Base-by-base conservation (phyloP, 2,329 filamentous ascomycete genomes). In the Aspergillus tanneri region DNA sequence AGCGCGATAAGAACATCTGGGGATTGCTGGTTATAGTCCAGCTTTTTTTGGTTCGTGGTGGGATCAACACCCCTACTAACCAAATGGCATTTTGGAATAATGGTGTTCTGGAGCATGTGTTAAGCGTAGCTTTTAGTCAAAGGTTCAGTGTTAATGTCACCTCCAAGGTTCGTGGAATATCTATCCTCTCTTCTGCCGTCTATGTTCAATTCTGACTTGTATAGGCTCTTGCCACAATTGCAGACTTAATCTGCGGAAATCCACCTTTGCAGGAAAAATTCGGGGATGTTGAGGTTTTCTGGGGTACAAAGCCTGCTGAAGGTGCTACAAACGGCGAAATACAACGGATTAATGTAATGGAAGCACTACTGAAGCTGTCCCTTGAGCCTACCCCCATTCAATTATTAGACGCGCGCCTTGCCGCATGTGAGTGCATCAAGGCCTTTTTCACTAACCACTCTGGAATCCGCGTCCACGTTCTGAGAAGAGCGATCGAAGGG, bases 1-100 rank as follows among this genome's bases (percentile, higher is more conserved):
- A 95, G 62, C 82, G 84, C 49, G 91, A 93, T 65, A 90, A 93
- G 65, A 97, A 96, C 63, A 78, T 95, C 9, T 96, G 93, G 78
- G 93, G 92, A 32, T 78, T 96, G 34, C 75, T 97, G 39, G 88
- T 88, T 30, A 85, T 99, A 16, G 78, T 96, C 50, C 85, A 90
- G 58, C 77, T 97, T 49, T 96, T 99, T 65, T 76, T 99, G 18
- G 81, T 87, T 6, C 79, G 81, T 28, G 90, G 92, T n/a, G 89
- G 89, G 24, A 76, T 85, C 41, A 88, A 88, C 35, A 95, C 90
- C 2, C 74, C 82, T 24, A 83, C 87, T 54, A 99, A 97, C 61
- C 93, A 97, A 69, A 77, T 79, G 41, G 84, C 88, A 5, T 95
- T 96, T 59, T 91, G 88, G 79, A 86, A 90, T 54, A 84, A 89